Base-by-base conservation (phyloP, 306 rosid species). In the Morella rubra region DNA sequence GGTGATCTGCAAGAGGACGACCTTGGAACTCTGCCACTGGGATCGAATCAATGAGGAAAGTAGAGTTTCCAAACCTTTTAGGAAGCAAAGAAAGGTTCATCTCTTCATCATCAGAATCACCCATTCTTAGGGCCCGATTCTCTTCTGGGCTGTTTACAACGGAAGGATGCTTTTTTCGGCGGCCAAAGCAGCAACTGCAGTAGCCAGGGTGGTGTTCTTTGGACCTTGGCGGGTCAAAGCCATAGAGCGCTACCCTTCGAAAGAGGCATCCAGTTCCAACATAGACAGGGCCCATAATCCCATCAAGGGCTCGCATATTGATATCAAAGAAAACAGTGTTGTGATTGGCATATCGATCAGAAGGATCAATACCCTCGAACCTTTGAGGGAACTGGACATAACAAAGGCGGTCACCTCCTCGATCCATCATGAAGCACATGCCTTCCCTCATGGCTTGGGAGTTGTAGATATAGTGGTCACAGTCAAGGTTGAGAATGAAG, bases 351-450 rank as follows among this genome's bases (percentile, higher is more conserved):
- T 94, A 94, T 71, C 98, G 89, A 80, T 94, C 98, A 7, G 98
- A 94, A 18, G 98, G 97, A 73, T 94, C 98, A 66, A 94, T 94
- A 12, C 98, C 98, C 80, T 94, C 98, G 73, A 94, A 94, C 81
- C 98, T 90, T 83, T 94, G 98, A 5, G 98, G 98, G 86, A 94
- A 94, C 82, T 94, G 98, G 73, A 94, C 97, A 69, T 94, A 94
- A 83, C 98, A 93, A 56, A 93, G 45, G 72, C 97, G 93, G 75
- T 93, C 98, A 8, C 98, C 98, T 32, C 98, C 98, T n/a, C 98
- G 95, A 74, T 93, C 98, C 98, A 93, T 93, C 98, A 93, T 91
- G 79, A 93, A 90, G 79, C 96, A 93, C 97, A 93, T 93, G n/a
- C 98, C 98, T 84, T 93, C 98, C 83, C 87, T 91, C 97, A 93